Evolutionary conservation across 2,329 filamentous ascomycete genomes (phyloP), one percentile per base, ranked within the genome.

Genomic region (Dactylellina parvicollis): DNA sequence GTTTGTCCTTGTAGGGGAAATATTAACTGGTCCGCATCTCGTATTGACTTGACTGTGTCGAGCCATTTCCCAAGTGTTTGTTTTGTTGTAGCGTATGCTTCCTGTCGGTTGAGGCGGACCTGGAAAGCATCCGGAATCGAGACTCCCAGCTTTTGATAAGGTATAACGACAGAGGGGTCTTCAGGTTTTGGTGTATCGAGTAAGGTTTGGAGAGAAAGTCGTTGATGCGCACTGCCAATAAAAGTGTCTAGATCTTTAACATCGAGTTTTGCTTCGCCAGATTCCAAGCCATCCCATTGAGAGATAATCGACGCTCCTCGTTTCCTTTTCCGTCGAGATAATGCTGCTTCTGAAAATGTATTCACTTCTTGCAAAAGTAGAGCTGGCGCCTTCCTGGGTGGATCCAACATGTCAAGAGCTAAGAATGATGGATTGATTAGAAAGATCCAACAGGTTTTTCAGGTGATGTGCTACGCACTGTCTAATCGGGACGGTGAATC

Each of bases 1-100:
- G 89, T 77, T 92, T 89, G 1, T 7, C 40, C 42, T n/a, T 36
- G 89, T 86, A 98, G 85, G 3, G 95, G 95, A 78, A 99, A 99
- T 18, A 89, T 85, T 10, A 99, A 84, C 80, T 96, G 92, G 75
- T 98, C 95, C 0, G 94, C 93, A 77, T 92, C 87, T 71, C 95
- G 90, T 80, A 97, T 97, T 30, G 92, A 88, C 82, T 97, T 96
- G 78, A 99, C 92, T 0, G 95, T 98, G 73, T 97, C 94, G 30
- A 90, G 90, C 95, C 95, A 99, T 77, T 92, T 88, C 75, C 91
- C 88, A 24, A 99, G 84, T 0, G 92, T 94, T 80, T 97, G 90
- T 78, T 96, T 96, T 55, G 92, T 93, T 83, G 96, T 93, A 34
- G 92, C 88, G 77, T 93, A 96, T 1, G 95, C 95, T 22, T 88